phyloP scores from a whole-genome alignment of 2,329 filamentous ascomycete species.

The Colletotrichum sp. region DNA sequence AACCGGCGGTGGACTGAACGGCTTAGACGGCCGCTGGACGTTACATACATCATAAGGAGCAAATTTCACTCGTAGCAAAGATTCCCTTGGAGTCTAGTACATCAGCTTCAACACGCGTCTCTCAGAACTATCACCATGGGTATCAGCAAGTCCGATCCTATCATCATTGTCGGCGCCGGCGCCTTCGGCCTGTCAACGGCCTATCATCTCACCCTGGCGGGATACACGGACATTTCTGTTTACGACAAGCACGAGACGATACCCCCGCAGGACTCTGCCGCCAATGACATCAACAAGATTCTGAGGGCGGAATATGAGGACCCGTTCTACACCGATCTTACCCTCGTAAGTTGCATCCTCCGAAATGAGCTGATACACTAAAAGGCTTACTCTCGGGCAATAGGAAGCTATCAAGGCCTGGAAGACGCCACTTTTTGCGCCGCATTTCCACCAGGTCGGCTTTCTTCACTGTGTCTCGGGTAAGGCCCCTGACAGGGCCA shows the following conservation, averaged over 20 bases:
- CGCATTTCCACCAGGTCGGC: conserved; percentile 50
- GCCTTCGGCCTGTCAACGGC: conserved; percentile 57
- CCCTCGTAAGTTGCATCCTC: conserved; percentile 44
- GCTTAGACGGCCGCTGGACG: not conserved
- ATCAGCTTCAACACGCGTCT: not conserved
- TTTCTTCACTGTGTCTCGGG: conserved; percentile 54
- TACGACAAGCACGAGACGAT: conserved; percentile 43
- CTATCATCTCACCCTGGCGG: conserved; percentile 46
- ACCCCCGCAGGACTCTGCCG: conserved; percentile 57
- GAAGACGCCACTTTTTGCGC: conserved; percentile 56
- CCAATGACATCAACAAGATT: conserved; percentile 67
- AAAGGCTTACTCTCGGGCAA: not conserved
- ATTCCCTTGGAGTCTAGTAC: not conserved
- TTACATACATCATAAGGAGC: conserved; percentile 3
- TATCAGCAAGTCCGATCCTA: conserved; percentile 26
- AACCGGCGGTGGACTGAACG: not conserved
- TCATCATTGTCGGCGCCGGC: conserved; percentile 50
- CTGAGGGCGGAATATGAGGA: conserved; percentile 65
- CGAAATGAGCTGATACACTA: not conserved
- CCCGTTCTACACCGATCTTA: conserved; percentile 58
- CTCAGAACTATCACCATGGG: conserved; percentile 20
- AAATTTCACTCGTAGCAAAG: not conserved
- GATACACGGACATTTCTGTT: conserved; percentile 52
- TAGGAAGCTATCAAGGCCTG: conserved; percentile 58
- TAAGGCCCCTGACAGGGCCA: conserved; percentile 51